Evolutionary conservation across 257 asterid species (phyloP), one percentile per base, ranked within the genome.

Genomic region (Oldenlandia corymbosa): DNA sequence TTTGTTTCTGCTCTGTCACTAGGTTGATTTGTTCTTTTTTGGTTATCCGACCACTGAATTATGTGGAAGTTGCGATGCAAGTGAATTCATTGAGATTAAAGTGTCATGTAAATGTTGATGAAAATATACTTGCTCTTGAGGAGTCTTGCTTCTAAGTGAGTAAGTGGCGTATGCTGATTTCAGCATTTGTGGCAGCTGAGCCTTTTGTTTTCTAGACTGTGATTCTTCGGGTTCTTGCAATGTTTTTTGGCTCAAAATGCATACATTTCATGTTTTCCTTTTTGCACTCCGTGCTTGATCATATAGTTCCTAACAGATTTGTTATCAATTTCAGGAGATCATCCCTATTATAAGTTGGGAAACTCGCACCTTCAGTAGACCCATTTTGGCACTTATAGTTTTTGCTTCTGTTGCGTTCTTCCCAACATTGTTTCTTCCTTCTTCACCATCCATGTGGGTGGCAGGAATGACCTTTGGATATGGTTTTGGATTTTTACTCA

Each of bases 391-490:
- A 18, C 62, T 76, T 39, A 24, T 76, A 31, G 59, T 76, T 51
- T 66, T 76, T 46, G 71, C 71, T 58, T 56, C 77, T 63, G 58
- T 76, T 67, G 70, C 80, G 11, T 60, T 76, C 11, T 76, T 76
- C 27, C 80, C 80, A 10, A 60, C 63, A 49, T 17, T 76, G 20
- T 61, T 76, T 56, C 61, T 76, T 57, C 80, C 80, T 50, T 76
- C 80, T 34, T 69, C 76, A 39, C 80, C 80, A 49, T 71, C 80
- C 66, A 67, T 76, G 73, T 76, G 80, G 80, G 68, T 71, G 23
- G 80, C 80, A 23, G 80, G 77, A 32, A 76, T 76, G 77, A 76
- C 75, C 32, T 76, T 76, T 57, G 80, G 80, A 14, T 76, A 71
- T 16, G 74, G 76, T 13, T 73, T 55, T 68, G 80, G 80, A 24